Percentiles rank a stretch among this genome's conserved stretches.
Conservation (phyloP, 768 basidiomycete genomes). For the Leccinum arenicola region DNA sequence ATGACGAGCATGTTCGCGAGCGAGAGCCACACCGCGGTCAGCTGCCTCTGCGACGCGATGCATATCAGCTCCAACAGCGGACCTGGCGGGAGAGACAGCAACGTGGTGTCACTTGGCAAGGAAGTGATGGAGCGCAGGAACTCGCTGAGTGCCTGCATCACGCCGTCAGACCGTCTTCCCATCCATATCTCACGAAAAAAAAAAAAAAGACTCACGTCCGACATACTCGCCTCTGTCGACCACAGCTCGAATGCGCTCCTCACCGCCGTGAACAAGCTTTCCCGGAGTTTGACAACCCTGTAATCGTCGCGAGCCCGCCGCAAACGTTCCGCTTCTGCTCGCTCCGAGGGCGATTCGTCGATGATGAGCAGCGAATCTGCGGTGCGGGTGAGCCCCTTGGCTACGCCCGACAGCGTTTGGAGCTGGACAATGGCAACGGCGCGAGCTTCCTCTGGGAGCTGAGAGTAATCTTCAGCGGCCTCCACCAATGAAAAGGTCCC, state of each 20-base stretch:
- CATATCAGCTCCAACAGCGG: constrained; percentile 82
- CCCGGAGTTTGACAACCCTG: constrained; percentile 59
- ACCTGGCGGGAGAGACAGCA: constrained; percentile 77
- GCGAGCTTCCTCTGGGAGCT: constrained; percentile 77
- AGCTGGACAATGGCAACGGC: constrained; percentile 65
- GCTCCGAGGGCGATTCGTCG: constrained; percentile 52
- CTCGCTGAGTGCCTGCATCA: constrained; percentile 67
- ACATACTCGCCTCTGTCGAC: constrained; percentile 74
- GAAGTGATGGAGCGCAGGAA: constrained; percentile 85
- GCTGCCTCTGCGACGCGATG: constrained; percentile 62
- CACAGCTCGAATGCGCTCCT: constrained; percentile 66
- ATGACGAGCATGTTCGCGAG: constrained; percentile 77
- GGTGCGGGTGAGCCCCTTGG: constrained; percentile 80
- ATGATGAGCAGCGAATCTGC: constrained; percentile 64
- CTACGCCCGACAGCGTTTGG: constrained; percentile 79
- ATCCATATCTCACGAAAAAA: not conserved
- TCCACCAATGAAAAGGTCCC: not conserved
- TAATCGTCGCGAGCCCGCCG: constrained; percentile 61
- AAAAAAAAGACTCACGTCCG: constrained; percentile 54
- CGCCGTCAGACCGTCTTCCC: not conserved
- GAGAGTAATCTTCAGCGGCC: not conserved
- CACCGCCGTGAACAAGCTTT: constrained; percentile 60
- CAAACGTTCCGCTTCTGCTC: constrained; percentile 52
- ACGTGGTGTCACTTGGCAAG: constrained; percentile 69
- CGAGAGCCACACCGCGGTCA: constrained; percentile 83